Base-by-base conservation (phyloP, 2,329 filamentous ascomycete genomes). In the Sporothrix globosa region DNA sequence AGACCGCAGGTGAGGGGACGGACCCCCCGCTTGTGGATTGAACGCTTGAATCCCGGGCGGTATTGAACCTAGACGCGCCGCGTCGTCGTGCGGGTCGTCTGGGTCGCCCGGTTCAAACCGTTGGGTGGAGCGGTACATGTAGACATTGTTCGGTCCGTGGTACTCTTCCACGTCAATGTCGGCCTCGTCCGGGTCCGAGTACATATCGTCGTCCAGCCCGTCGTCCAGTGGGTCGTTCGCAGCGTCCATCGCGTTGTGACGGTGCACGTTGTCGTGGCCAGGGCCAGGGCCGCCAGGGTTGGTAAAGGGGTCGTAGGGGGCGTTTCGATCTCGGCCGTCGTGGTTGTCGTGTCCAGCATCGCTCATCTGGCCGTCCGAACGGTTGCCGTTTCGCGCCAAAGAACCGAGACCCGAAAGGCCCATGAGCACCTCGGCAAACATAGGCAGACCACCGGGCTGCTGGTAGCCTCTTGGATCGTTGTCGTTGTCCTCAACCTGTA, bases 401-500 rank as follows among this genome's bases (percentile, higher is more conserved):
- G 48, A 24, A 27, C 54, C 48, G 27, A 65, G 50, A 30, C 39
- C 63, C 68, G 54, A 53, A 7, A 65, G 41, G 27, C 50, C 69
- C 19, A 69, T 52, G 14, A 71, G 11, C n/a, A 61, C 21, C n/a
- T 70, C 65, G n/a, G 68, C 34, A 30, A 68, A 65, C 39, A 67
- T 24, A 21, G 63, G 68, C 13, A 50, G 41, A 4, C 10, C 53
- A 4, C 21, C 61, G 4, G 53, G 46, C 34, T 60, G 67, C 34
- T 71, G 70, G 52, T 78, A 73, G 1, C 79, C 75, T 73, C 91
- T 86, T 11, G 91, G 91, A 74, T 93, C 91, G 75, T 88, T 88
- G 2, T 86, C 84, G 9, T 24, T 66, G 46, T 66, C 44, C 6
- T 66, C 44, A 30, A 52, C 63, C 44, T 66, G 46, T 21, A 6